Evolutionary conservation across 768 basidiomycete genomes (phyloP).

Genomic region (Russula dissimulans): DNA sequence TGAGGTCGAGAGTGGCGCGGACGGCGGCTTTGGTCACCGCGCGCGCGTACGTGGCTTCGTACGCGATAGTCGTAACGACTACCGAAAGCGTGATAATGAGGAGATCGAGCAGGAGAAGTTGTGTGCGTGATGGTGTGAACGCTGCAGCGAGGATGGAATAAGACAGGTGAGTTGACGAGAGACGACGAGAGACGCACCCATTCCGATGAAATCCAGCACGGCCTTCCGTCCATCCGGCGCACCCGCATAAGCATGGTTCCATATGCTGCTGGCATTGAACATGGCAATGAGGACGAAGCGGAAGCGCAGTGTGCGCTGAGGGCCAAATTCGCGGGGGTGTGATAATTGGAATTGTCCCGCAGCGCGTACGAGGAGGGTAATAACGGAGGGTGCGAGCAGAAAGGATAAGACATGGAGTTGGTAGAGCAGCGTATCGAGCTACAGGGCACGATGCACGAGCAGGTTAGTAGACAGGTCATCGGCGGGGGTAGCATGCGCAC

Average conservation of each 20-base stretch:
- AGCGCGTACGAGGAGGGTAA: conserved; percentile 45
- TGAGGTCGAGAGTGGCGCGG: conserved; percentile 27
- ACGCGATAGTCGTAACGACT: conserved; percentile 57
- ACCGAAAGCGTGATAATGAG: conserved; percentile 59
- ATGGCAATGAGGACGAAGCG: conserved; percentile 51
- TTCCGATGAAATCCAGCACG: conserved; percentile 71
- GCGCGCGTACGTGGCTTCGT: conserved; percentile 45
- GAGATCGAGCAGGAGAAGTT: conserved; percentile 58
- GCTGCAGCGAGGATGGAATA: conserved; percentile 15
- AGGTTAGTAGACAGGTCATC: conserved; percentile 12
- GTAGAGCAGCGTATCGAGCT: conserved; percentile 66
- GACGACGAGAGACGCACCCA: conserved; percentile 40
- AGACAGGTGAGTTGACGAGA: background rate
- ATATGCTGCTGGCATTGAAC: conserved; percentile 51
- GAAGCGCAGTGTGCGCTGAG: conserved; percentile 56
- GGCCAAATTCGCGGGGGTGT: conserved; percentile 58
- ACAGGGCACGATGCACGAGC: conserved; percentile 4
- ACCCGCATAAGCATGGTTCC: conserved; percentile 48
- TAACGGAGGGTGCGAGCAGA: conserved; percentile 62
- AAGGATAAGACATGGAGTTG: conserved; percentile 70
- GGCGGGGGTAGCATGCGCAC: conserved; percentile 30
- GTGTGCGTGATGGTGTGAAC: conserved; percentile 53
- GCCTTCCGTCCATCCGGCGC: conserved; percentile 50
- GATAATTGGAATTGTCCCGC: conserved; percentile 56
- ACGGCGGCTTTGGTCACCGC: conserved; percentile 31